Conservation (phyloP, 2,329 filamentous ascomycete genomes). For the Arthrobotrys conoides region DNA sequence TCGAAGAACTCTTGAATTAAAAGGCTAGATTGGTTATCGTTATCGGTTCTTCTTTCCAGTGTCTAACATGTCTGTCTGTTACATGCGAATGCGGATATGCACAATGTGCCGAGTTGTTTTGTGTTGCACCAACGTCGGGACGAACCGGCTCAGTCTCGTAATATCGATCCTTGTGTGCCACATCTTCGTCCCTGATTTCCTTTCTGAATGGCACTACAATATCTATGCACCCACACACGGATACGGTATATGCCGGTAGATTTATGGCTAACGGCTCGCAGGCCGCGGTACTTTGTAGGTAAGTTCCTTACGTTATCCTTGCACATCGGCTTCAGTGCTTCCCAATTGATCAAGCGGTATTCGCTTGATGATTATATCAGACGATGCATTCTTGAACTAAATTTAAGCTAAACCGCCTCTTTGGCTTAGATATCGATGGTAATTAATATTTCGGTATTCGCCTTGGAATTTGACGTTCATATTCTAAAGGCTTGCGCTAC, state of each 20-base stretch:
- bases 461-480: conserved; percentile 1
- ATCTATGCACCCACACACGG: neutral
- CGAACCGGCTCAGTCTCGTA: too few relatives aligned
- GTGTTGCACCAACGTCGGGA: conserved; percentile 43
- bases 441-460: conserved; percentile 19
- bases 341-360: neutral
- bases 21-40: too few relatives aligned
- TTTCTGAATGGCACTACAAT: neutral
- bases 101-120: neutral
- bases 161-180: neutral
- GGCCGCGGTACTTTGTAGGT: conserved; percentile 2
- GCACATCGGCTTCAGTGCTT: neutral
- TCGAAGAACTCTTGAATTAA: too few relatives aligned
- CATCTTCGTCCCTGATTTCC: too few relatives aligned
- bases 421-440: neutral
- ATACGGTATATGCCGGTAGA: conserved; percentile 25
- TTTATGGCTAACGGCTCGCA: neutral
- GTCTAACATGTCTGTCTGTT: neutral
- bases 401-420: too few relatives aligned
- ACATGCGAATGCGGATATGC: neutral
- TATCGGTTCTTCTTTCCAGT: neutral
- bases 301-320: neutral
- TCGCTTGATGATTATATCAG: neutral
- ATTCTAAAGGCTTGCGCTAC: neutral
- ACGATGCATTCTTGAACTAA: too few relatives aligned